These are phyloP conservation scores for Smithsoniella earleae DNA, from an alignment of 163 green algal species.

Conservation along the genomic window DNA sequence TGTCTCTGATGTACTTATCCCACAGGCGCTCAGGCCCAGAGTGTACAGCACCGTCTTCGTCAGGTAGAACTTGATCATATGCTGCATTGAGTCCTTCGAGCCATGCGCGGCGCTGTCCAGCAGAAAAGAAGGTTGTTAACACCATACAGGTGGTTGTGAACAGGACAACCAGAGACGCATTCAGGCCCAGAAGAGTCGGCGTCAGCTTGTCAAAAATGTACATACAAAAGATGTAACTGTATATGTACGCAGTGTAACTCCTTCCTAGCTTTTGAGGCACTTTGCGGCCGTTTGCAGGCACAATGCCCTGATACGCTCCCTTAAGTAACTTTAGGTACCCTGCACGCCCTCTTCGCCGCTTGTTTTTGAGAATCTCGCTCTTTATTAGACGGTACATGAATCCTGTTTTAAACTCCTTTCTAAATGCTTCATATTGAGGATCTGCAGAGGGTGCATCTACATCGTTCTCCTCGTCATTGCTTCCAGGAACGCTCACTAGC, in stretches of 20 bases:
- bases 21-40: constrained; percentile 9
- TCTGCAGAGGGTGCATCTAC: background rate
- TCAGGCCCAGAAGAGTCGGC: background rate
- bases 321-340: background rate
- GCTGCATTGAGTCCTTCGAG: background rate
- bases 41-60: background rate
- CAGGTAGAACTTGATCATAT: background rate
- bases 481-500: too few species aligned
- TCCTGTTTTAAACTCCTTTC: background rate
- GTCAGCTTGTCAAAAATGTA: background rate
- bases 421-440: background rate
- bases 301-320: background rate
- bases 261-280: background rate
- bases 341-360: background rate
- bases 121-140: constrained; percentile 8
- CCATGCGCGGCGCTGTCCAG: constrained; percentile 1
- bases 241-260: background rate
- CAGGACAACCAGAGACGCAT: background rate
- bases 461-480: too few species aligned
- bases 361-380: constrained; percentile 18
- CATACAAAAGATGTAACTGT: background rate
- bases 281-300: background rate
- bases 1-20: background rate
- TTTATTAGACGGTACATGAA: background rate
- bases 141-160: constrained; percentile 1